Evolutionary conservation across 2,329 filamentous ascomycete species (phyloP), one percentile per base, ranked within the genome.

Genomic region (Beauveria pseudobassiana): DNA sequence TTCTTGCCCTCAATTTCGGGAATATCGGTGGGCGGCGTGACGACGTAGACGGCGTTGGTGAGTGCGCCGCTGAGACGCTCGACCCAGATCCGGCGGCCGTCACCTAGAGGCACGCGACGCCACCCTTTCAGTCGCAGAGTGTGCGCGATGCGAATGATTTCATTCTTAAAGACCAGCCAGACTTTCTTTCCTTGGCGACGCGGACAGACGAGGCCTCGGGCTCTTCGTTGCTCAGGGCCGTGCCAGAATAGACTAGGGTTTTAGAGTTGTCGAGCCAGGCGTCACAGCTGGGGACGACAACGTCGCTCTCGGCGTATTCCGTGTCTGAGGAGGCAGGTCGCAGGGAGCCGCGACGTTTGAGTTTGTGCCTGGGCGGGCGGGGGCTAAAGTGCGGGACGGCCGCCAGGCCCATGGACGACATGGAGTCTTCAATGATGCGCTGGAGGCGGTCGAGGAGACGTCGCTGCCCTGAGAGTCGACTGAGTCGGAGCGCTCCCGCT

Each of bases 11-110:
- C 77, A 58, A 68, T 28, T 66, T 73, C 60, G 69, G 68, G 64
- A 12, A 92, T 67, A 42, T 89, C 80, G 45, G 83, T 78, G 0
- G 93, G 93, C 1, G 93, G 93, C 1, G 86, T 89, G 24, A 98
- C 92, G 56, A 96, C 92, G 71, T 98, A 99, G 42, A 99, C 93
- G 12, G 93, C 92, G 71, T 99, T 99, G 22, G 95, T 99, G 67
- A 99, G 77, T 9, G 95, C 95, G 64, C 95, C 95, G 72, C 93
- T 97, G 30, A 96, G 79, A 55, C 90, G 83, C 73, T 90, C 83
- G 6, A 95, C 88, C 2, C 82, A 81, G 65, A 95, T 87, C 43
- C 79, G 80, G 56, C 85, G 83, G 65, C 88, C 89, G 65, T 80
- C 78, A 12, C 90, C 88, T 57, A 93, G 76, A 0, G 91, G 84